A percentile compares a stretch with the other conserved stretches of the same genome.
Conservation (phyloP, 768 basidiomycete species). For the Dictyophora rubrovolvata region DNA sequence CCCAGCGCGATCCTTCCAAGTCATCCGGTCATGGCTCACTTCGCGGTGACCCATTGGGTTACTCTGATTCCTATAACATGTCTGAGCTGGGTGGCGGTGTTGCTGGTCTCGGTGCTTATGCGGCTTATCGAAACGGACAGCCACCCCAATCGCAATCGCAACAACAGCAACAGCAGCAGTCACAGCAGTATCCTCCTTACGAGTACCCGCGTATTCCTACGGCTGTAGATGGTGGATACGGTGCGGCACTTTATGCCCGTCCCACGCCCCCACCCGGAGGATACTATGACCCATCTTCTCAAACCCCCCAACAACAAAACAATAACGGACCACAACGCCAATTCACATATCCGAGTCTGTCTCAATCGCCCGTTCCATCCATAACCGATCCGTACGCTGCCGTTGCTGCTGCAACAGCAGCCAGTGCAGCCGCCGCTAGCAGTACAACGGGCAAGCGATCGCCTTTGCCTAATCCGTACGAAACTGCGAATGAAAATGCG, state of each 20-base stretch:
- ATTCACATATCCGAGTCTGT: not conserved
- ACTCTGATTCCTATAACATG: slow-evolving; percentile 3
- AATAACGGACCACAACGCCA: not conserved
- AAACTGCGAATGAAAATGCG: no score
- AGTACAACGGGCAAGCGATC: not conserved
- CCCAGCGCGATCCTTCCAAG: not conserved
- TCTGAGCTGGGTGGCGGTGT: not conserved
- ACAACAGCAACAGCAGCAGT: not conserved
- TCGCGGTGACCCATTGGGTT: not conserved
- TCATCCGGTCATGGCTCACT: slow-evolving; percentile 4
- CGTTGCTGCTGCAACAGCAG: not conserved
- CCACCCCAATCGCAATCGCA: not conserved
- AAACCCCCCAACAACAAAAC: not conserved
- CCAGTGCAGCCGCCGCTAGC: not conserved
- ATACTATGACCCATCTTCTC: not conserved
- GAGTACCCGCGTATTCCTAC: not conserved
- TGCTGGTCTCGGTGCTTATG: slow-evolving; percentile 1
- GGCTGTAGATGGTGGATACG: slow-evolving; percentile 16
- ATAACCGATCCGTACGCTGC: not conserved
- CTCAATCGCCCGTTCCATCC: not conserved
- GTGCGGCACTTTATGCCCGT: slow-evolving; percentile 17
- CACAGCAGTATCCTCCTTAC: not conserved
- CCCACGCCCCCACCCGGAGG: not conserved
- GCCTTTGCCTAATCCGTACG: not conserved
- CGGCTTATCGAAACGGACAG: not conserved